Evolutionary conservation across 2,329 filamentous ascomycete genomes (phyloP).

Genomic region (Fusarium cicatricum): DNA sequence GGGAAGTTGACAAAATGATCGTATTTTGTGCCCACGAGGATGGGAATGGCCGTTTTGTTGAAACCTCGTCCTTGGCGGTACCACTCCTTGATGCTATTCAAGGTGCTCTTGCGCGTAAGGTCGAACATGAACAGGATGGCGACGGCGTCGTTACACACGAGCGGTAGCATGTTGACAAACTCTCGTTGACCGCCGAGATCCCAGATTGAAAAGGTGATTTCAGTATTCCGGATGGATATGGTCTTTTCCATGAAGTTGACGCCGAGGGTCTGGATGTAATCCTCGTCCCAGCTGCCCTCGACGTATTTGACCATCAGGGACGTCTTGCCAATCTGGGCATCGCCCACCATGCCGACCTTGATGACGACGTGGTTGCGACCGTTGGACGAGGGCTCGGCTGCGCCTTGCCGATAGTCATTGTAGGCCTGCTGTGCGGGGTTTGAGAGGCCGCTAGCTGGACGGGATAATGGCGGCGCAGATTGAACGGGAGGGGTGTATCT

Average conservation of each 20-base stretch:
- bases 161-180: constrained; percentile 98
- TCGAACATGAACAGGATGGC: constrained; percentile 99
- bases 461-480: constrained; percentile 56
- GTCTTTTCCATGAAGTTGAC: constrained; percentile 99
- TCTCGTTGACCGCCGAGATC: constrained; percentile 97
- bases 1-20: constrained; percentile 99
- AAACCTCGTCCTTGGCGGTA: constrained; percentile 97
- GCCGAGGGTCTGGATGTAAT: constrained; percentile 98
- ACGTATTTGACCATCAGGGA: constrained; percentile 99
- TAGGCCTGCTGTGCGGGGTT: constrained; percentile 51
- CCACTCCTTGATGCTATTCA: constrained; percentile 99
- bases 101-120: constrained; percentile 93
- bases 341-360: constrained; percentile 99
- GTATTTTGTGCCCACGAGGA: constrained; percentile 97
- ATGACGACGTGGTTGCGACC: constrained; percentile 85
- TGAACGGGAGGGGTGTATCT: constrained; percentile 59
- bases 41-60: constrained; percentile 99
- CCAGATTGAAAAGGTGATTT: constrained; percentile 99
- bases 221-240: constrained; percentile 98
- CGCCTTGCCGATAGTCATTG: constrained; percentile 56
- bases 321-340: constrained; percentile 99
- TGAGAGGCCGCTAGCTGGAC: constrained; percentile 65
- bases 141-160: constrained; percentile 99
- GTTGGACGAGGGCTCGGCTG: constrained; percentile 49
- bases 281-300: constrained; percentile 98